phyloP scores from a whole-genome alignment of 2,329 filamentous ascomycete genomes.

The Fusarium sp. region DNA sequence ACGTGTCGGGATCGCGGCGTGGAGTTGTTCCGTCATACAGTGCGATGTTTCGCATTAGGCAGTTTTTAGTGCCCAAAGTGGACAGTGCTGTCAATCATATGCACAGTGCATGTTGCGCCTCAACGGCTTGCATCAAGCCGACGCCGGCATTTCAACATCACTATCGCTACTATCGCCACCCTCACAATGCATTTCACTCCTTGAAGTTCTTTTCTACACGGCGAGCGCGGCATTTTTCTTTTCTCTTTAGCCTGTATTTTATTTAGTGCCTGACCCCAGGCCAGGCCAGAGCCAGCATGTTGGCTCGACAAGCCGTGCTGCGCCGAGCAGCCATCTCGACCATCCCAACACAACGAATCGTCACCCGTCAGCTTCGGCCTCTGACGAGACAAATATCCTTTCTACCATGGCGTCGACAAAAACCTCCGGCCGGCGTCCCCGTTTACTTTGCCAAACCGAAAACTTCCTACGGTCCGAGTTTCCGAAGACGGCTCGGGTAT shows the following conservation, averaged over 20 bases:
- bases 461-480: slow-evolving; percentile 24
- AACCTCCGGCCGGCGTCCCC: slow-evolving; percentile 38
- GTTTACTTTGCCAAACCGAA: slow-evolving; percentile 48
- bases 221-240: slow-evolving; percentile 10
- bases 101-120: slow-evolving; percentile 2
- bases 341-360: slow-evolving; percentile 34
- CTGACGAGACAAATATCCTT: slow-evolving; percentile 47
- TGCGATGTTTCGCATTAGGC: not conserved
- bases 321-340: slow-evolving; percentile 39
- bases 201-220: slow-evolving; percentile 8
- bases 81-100: not conserved
- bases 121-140: slow-evolving; percentile 5
- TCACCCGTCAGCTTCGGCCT: slow-evolving; percentile 36
- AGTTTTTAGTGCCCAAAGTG: rapidly evolving
- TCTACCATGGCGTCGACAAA: slow-evolving; percentile 48
- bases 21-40: slow-evolving; percentile 48
- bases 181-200: slow-evolving; percentile 33
- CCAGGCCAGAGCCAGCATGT: slow-evolving; percentile 32
- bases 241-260: not conserved
- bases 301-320: slow-evolving; percentile 39
- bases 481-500: slow-evolving; percentile 47
- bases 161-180: slow-evolving; percentile 23
- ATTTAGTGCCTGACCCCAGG: not conserved
- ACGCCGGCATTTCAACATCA: slow-evolving; percentile 14
- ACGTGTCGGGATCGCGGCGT: slow-evolving; percentile 44